A percentile compares a stretch with the other conserved stretches of the same genome.
These are phyloP conservation scores for Zelopaecilomyces penicillatus DNA, from an alignment of 2,329 filamentous ascomycete genomes.

Conservation along the genomic window DNA sequence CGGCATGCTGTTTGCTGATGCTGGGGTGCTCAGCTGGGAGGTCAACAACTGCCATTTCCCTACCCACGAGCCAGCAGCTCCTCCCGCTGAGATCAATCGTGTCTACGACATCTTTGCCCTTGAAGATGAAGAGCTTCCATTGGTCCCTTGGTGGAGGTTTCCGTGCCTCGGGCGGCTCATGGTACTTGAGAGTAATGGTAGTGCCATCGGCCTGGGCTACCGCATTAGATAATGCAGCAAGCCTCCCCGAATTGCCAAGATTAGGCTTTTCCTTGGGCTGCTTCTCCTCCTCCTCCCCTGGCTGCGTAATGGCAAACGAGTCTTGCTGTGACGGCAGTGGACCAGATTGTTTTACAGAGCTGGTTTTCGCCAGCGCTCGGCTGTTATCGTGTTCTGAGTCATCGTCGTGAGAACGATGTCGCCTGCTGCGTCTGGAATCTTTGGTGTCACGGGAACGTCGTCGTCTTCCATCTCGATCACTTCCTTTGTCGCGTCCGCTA, in stretches of 20 bases:
- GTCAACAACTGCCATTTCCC: slow-evolving; percentile 74
- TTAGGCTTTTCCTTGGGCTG: slow-evolving; percentile 79
- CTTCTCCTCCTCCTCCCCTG: slow-evolving; percentile 31
- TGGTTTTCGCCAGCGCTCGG: slow-evolving; percentile 10
- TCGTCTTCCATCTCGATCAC: slow-evolving; percentile 19
- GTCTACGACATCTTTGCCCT: slow-evolving; percentile 69
- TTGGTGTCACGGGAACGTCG: slow-evolving; percentile 26
- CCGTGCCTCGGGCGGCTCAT: slow-evolving; percentile 87
- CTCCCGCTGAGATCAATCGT: slow-evolving; percentile 67
- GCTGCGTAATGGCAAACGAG: slow-evolving; percentile 45
- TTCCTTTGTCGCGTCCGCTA: slow-evolving; percentile 16
- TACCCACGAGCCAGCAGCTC: slow-evolving; percentile 85
- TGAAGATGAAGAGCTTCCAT: slow-evolving; percentile 94
- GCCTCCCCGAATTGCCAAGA: slow-evolving; percentile 66
- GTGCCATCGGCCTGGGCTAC: slow-evolving; percentile 64
- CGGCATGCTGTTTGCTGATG: slow-evolving; percentile 91
- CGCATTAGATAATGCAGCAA: slow-evolving; percentile 82
- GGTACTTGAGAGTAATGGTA: slow-evolving; percentile 81
- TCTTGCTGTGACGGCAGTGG: slow-evolving; percentile 53
- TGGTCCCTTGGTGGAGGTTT: slow-evolving; percentile 70
- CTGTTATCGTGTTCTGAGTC: slow-evolving; percentile 13
- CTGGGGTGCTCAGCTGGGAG: slow-evolving; percentile 81
- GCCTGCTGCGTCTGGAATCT: slow-evolving; percentile 16
- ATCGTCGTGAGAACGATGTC: slow-evolving; percentile 11
- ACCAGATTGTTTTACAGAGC: slow-evolving; percentile 27